Evolutionary conservation across 306 rosid genomes (phyloP), one percentile per base, ranked within the genome.

Genomic region (Mucuna pruriens): DNA sequence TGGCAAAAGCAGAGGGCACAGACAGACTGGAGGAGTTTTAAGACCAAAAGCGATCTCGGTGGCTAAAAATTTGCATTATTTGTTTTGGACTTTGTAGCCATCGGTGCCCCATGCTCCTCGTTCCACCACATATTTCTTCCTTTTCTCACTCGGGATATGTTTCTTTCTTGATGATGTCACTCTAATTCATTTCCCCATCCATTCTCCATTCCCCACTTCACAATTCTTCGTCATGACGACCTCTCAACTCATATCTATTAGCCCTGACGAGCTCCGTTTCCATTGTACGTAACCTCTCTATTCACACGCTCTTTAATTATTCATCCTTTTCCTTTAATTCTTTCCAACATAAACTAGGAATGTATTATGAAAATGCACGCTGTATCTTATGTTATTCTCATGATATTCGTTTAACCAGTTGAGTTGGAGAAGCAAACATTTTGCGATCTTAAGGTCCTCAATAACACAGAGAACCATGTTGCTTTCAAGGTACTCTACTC

Each of bases 361-460:
- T n/a, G 31, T 40, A 61, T 48, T 19, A 8, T 57, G 15, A 45
- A 29, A 82, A 58, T 83, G 38, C 57, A n/a, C 9, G 23, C 3
- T 42, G 3, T 29, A 29, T 29, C n/a, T n/a, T n/a, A n/a, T n/a
- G 31, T 76, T 67, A 38, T 58, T 62, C 52, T 73, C 63, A 17
- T 80, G 48, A 67, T 67, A 54, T 88, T 76, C 58, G 7, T 89
- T 74, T 81, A 3, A 73, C 64, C 92, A 95, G 99, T 93, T 89
- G 97, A 91, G 90, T 87, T 89, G 88, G 98, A 93, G 52, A 93
- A 92, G 86, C 98, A 91, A 86, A 85, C 93, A 76, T 91, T 82
- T 83, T 91, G 97, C 45, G 98, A 93, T 85, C 97, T 95, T 67
- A 95, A 89, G 84, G 92, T 95, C 60, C 48, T 78, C 61, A 95